Evolutionary conservation across 2,329 filamentous ascomycete species (phyloP).

Genomic region (Leptographium radiaticola): DNA sequence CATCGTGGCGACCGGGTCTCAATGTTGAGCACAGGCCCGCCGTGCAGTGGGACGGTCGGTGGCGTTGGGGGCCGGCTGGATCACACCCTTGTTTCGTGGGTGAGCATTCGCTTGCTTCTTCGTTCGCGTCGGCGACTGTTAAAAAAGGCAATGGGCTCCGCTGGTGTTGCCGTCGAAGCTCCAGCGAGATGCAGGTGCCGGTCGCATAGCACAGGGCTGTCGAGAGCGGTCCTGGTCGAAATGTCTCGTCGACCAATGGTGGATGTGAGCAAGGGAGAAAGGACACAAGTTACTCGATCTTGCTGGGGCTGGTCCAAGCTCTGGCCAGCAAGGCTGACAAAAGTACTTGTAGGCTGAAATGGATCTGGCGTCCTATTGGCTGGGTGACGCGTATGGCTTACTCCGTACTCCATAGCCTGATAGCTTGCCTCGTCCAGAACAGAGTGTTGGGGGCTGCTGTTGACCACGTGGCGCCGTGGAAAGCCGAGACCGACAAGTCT

Average conservation of each 20-base stretch:
- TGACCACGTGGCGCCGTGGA: not conserved
- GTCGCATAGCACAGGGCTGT: not conserved
- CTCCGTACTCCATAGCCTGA: not conserved
- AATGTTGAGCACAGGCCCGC: not conserved
- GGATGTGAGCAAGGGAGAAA: not conserved
- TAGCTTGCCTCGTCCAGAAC: not conserved
- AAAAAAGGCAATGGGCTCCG: not conserved
- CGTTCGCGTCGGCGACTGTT: not conserved
- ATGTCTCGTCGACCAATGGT: not conserved
- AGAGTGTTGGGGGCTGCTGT: no score
- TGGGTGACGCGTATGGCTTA: not conserved
- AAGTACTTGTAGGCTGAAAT: not conserved
- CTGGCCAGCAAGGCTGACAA: slow-evolving; percentile 1
- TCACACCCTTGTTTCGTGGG: not conserved
- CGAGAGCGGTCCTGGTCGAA: not conserved
- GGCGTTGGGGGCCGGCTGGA: no score
- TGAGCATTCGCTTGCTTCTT: not conserved
- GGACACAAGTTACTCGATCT: not conserved
- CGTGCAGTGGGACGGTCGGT: no score
- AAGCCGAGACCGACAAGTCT: no score
- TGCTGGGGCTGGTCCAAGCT: not conserved
- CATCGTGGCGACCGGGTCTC: slow-evolving; percentile 20
- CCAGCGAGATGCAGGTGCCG: not conserved
- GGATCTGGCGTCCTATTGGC: not conserved
- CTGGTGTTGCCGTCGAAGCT: not conserved